Base-by-base conservation (phyloP, 73 alveolate genomes). In the Diophrys appendiculata region DNA sequence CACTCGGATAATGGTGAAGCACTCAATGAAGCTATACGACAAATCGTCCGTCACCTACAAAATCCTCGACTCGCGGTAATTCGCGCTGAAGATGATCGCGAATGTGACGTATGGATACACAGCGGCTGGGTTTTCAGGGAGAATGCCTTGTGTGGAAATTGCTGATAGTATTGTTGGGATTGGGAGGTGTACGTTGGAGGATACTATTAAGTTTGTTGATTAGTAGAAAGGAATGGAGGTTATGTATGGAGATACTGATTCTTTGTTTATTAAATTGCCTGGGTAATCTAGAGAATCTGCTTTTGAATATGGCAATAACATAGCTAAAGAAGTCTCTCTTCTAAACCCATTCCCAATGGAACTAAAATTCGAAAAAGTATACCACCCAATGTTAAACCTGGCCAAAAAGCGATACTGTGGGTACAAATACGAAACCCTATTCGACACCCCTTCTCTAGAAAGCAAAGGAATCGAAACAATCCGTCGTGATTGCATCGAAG, bases 241-340 rank as follows among this genome's bases (percentile, higher is more conserved):
- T 60, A 90, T 98, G 53, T 98, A 98, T 91, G 99, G 99, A 27
- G 99, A 98, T 85, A 98, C 99, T 25, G 99, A 97, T 80, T 96
- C 99, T 26, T 75, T 97, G 77, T 97, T 98, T 84, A 94, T 97
- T 24, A 73, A 89, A 33, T 85, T 94, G 27, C 84, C 87, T 73
- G 97, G 96, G 31, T 70, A 88, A 80, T 76, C 93, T n/a, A 68
- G 90, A 13, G 97, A 95, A 81, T 85, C 95, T 75, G 97, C 99
- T 0, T 91, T 95, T 80, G 84, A 80, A 77, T 87, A 95, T 23
- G 99, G 98, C 29, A 88, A 90, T 56, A 75, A 90, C 77, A 87
- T 96, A 13, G 98, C 98, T 28, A 82, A 85, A 53, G 93, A 88
- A 25, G 87, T 96, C 13, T 92, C 99, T 26, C 60, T 78, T 43